These are phyloP conservation scores for Thelephora ganbajun DNA, from an alignment of 768 basidiomycete species.

Conservation along the genomic window DNA sequence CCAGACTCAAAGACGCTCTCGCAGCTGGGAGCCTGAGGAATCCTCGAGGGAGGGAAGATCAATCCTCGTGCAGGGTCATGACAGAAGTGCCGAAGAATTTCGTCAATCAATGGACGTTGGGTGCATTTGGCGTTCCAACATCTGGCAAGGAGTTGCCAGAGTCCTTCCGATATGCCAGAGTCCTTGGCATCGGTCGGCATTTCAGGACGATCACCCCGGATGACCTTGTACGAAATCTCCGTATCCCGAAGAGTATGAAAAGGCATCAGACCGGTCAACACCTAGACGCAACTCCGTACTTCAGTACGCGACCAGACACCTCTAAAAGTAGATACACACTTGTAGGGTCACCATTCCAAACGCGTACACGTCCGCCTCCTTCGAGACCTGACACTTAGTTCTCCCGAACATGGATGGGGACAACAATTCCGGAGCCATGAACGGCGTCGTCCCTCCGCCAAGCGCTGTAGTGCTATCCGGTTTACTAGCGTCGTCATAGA, in stretches of 20 bases:
- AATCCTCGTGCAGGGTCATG: too few species aligned
- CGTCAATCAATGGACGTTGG: neutral
- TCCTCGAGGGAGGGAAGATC: too few species aligned
- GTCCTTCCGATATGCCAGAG: neutral
- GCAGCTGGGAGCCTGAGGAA: too few species aligned
- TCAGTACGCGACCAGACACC: neutral
- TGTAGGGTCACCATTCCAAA: neutral
- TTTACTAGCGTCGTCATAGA: neutral
- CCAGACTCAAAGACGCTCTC: too few species aligned
- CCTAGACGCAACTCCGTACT: neutral
- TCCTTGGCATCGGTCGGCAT: neutral
- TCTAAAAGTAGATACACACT: neutral
- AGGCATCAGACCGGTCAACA: neutral
- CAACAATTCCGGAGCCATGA: neutral
- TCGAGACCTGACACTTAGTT: neutral
- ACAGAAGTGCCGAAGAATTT: neutral
- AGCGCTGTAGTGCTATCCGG: neutral
- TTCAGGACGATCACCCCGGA: neutral
- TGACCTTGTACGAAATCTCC: neutral
- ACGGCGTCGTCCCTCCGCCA: neutral
- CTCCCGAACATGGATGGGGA: neutral
- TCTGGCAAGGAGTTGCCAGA: neutral
- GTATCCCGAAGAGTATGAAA: neutral
- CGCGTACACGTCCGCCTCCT: neutral
- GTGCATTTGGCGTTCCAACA: neutral